Evolutionary conservation across 352 stramenopile species (phyloP).

Genomic region (Phytopythium helicoides): DNA sequence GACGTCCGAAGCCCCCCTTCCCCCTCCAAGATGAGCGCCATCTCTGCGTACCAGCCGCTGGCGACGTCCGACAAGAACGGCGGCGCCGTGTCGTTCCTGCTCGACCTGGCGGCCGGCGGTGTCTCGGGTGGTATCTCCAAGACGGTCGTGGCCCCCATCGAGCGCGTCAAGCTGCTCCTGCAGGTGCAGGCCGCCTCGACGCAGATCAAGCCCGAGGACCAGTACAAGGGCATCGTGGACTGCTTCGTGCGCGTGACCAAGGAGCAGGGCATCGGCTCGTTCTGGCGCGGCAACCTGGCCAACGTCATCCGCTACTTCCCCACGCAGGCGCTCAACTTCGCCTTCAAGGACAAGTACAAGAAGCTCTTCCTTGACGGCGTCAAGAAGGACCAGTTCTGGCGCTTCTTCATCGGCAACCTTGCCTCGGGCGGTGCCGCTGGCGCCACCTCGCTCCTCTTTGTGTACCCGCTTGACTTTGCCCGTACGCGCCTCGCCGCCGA

Average conservation of each 20-base stretch:
- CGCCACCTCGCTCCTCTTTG: slow-evolving; percentile 94
- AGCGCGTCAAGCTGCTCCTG: slow-evolving; percentile 91
- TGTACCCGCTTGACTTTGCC: slow-evolving; percentile 98
- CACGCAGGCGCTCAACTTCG: slow-evolving; percentile 92
- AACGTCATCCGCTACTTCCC: slow-evolving; percentile 94
- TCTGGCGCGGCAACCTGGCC: slow-evolving; percentile 91
- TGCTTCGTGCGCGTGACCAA: slow-evolving; percentile 88
- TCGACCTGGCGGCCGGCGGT: slow-evolving; percentile 84
- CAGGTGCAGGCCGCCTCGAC: slow-evolving; percentile 90
- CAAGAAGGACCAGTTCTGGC: slow-evolving; percentile 96
- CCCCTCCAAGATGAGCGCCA: slow-evolving; percentile 63
- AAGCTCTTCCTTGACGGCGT: slow-evolving; percentile 85
- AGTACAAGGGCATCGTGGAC: slow-evolving; percentile 92
- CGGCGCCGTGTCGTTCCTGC: slow-evolving; percentile 58
- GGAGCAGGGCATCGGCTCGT: slow-evolving; percentile 87
- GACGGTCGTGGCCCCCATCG: slow-evolving; percentile 88
- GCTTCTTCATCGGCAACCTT: slow-evolving; percentile 99
- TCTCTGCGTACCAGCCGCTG: slow-evolving; percentile 77
- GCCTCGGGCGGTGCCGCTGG: slow-evolving; percentile 96
- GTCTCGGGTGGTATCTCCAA: slow-evolving; percentile 89
- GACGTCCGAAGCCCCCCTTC: slow-evolving; percentile 31
- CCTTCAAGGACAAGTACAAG: slow-evolving; percentile 95
- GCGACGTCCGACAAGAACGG: slow-evolving; percentile 67
- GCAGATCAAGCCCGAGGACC: slow-evolving; percentile 90
- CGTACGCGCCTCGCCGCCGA: slow-evolving; percentile 98